Percentiles rank a stretch among this genome's conserved stretches.
phyloP scores from a whole-genome alignment of 306 rosid genomes.

The Sesbania bispinosa region DNA sequence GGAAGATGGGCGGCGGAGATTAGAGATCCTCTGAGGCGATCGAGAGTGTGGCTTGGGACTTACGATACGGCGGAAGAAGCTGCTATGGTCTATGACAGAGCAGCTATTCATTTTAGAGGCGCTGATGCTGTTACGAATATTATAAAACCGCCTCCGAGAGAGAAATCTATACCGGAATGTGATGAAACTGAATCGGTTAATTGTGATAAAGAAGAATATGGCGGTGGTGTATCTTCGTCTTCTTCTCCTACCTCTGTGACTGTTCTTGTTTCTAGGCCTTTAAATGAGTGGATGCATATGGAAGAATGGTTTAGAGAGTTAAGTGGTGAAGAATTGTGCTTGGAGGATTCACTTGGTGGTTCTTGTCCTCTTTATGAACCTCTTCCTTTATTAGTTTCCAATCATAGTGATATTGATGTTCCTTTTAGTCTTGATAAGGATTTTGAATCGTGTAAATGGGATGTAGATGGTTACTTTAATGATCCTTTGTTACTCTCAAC shows the following conservation, averaged over 20 bases:
- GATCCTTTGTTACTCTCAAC: background rate
- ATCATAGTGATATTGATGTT: slow-evolving; percentile 27
- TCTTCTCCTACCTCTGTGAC: slow-evolving; percentile 31
- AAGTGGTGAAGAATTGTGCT: background rate
- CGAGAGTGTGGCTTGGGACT: slow-evolving; percentile 17
- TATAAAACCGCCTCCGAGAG: slow-evolving; percentile 4
- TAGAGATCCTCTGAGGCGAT: slow-evolving; percentile 41
- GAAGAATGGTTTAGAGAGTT: background rate
- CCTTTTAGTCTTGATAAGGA: slow-evolving; percentile 36
- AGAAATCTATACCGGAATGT: background rate
- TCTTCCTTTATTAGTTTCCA: slow-evolving; percentile 22
- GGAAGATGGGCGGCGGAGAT: slow-evolving; percentile 95
- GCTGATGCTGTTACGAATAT: slow-evolving; percentile 56
- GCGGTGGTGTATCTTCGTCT: background rate
- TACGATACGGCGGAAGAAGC: slow-evolving; percentile 22
- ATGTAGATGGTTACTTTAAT: slow-evolving; percentile 55
- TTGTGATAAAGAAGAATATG: background rate
- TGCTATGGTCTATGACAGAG: slow-evolving; percentile 51
- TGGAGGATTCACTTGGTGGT: slow-evolving; percentile 6
- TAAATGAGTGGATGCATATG: background rate
- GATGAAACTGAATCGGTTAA: background rate
- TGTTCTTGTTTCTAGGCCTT: background rate
- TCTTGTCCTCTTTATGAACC: background rate
- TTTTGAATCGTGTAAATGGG: slow-evolving; percentile 74
- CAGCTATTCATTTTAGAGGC: slow-evolving; percentile 51